phyloP scores from a whole-genome alignment of 148 eudicot species.

The Nyssa sinensis region DNA sequence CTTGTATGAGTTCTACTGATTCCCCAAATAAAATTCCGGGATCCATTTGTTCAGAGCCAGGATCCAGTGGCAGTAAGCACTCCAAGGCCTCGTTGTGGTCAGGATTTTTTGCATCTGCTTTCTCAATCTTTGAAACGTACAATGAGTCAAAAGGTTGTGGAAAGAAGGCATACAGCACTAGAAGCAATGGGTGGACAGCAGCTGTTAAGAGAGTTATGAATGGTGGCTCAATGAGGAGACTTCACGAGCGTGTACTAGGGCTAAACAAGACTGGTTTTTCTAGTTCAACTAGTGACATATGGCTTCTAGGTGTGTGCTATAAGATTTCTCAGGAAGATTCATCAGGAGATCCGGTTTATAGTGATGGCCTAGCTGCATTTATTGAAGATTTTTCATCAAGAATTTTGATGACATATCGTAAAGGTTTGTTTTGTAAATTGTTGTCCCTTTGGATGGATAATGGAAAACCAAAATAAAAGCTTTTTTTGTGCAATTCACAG shows the following conservation, averaged over 20 bases:
- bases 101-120: constrained; percentile 47
- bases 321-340: constrained; percentile 50
- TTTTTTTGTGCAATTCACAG: constrained; percentile 33
- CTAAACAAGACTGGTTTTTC: constrained; percentile 35
- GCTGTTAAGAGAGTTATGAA: constrained; percentile 61
- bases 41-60: constrained; percentile 38
- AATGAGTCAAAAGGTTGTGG: constrained; percentile 24
- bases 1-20: constrained; percentile 33
- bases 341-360: constrained; percentile 44
- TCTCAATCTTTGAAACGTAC: constrained; percentile 42
- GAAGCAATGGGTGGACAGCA: constrained; percentile 54
- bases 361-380: constrained; percentile 63
- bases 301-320: constrained; percentile 78
- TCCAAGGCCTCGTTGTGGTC: constrained; percentile 39
- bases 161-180: constrained; percentile 33
- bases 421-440: constrained; percentile 40
- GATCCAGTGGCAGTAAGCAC: constrained; percentile 19
- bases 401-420: constrained; percentile 73
- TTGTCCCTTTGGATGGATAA: background rate
- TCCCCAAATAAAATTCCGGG: constrained; percentile 27
- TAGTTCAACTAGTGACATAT: constrained; percentile 60
- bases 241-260: constrained; percentile 59
- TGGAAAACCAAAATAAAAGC: background rate
- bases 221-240: constrained; percentile 66
- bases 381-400: constrained; percentile 70